Conservation (phyloP, 345 rosid species). For the Aquilaria sinensis region DNA sequence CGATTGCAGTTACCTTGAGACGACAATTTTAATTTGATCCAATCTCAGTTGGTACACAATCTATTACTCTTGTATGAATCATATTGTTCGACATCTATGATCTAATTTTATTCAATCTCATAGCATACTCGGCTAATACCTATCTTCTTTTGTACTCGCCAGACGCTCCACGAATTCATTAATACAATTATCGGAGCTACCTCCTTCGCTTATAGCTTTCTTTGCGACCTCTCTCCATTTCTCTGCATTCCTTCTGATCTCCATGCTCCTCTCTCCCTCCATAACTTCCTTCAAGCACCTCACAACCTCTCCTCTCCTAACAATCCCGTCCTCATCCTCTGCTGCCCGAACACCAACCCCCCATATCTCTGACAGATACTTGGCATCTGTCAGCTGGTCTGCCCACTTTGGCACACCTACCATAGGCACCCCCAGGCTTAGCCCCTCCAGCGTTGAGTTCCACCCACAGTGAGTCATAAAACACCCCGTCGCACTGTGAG, state of each 20-base stretch:
- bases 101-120: too few relatives aligned
- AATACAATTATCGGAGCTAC: conserved; percentile 42
- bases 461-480: conserved; percentile 75
- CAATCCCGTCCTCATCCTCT: conserved; percentile 48
- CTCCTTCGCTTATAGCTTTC: conserved; percentile 52
- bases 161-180: conserved; percentile 41
- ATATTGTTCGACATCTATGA: too few relatives aligned
- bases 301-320: conserved; percentile 40
- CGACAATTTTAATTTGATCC: background rate
- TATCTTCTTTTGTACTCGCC: background rate
- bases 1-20: too few relatives aligned
- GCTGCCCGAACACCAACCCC: conserved; percentile 47
- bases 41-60: too few relatives aligned
- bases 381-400: conserved; percentile 62
- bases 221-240: conserved; percentile 51
- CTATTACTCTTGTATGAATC: too few relatives aligned
- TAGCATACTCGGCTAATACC: too few relatives aligned
- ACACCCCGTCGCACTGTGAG: conserved; percentile 44
- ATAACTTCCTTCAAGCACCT: conserved; percentile 57
- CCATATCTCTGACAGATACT: conserved; percentile 62
- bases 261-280: conserved; percentile 43
- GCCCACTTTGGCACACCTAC: conserved; percentile 60
- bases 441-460: conserved; percentile 71
- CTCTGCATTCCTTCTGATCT: conserved; percentile 33
- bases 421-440: conserved; percentile 67